A percentile compares a stretch with the other conserved stretches of the same genome.
Evolutionary conservation across 2,329 filamentous ascomycete species (phyloP).

Genomic region (Pseudogymnoascus sp.): DNA sequence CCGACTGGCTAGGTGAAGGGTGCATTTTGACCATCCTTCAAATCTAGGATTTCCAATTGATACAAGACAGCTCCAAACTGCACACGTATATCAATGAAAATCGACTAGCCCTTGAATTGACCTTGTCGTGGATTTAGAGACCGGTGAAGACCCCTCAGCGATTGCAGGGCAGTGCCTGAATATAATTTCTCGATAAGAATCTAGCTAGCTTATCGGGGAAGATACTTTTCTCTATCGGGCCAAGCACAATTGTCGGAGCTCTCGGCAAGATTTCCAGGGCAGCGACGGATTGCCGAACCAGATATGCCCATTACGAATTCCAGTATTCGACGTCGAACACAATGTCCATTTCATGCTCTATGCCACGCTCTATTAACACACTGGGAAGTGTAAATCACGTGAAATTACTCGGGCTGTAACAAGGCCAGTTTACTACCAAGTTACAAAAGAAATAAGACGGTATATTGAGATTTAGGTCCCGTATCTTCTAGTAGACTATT

Average conservation of each 20-base stretch:
- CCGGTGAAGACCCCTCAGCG: not conserved
- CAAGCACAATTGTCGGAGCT: not conserved
- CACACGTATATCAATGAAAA: slow-evolving; percentile 2
- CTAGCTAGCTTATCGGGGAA: slow-evolving; percentile 9
- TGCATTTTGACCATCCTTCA: not conserved
- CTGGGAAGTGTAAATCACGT: not conserved
- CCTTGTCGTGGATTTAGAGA: not conserved
- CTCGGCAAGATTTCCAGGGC: slow-evolving; percentile 9
- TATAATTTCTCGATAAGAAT: slow-evolving; percentile 10
- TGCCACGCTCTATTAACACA: not conserved
- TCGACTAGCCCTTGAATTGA: slow-evolving; percentile 3
- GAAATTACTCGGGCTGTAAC: not conserved
- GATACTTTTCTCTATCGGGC: slow-evolving; percentile 9
- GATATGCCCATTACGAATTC: not conserved
- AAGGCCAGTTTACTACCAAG: not conserved
- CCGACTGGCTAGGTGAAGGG: not conserved
- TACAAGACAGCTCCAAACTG: slow-evolving; percentile 7
- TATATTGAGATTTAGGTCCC: slow-evolving; percentile 9
- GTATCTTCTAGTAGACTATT: slow-evolving; percentile 11
- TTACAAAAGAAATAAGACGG: slow-evolving; percentile 9
- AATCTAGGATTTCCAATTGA: slow-evolving; percentile 2
- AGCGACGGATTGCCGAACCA: slow-evolving; percentile 4
- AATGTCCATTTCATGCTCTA: not conserved
- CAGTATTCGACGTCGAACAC: not conserved
- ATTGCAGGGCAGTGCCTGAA: not conserved